Evolutionary conservation across 202 grass and related monocot species (phyloP).

Genomic region (Elaeis oleifera): DNA sequence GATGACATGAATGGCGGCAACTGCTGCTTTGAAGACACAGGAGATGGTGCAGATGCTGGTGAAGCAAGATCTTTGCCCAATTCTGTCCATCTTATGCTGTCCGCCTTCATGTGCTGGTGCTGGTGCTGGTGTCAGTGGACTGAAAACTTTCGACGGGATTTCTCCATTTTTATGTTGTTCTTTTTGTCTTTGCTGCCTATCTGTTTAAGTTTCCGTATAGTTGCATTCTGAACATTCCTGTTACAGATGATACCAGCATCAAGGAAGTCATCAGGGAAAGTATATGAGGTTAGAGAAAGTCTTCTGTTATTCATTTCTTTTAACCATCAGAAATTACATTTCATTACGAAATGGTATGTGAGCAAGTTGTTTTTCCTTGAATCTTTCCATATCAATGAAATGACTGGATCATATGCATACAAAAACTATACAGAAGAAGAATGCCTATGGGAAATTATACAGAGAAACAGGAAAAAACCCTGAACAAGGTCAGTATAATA

Average conservation of each 20-base stretch:
- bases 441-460: too few relatives aligned
- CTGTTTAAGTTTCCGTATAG: constrained; percentile 34
- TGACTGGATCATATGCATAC: too few relatives aligned
- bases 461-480: too few relatives aligned
- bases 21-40: neutral
- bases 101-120: neutral
- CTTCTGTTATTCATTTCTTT: too few relatives aligned
- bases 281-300: too few relatives aligned
- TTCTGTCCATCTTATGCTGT: neutral
- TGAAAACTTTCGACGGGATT: neutral
- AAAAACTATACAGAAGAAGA: too few relatives aligned
- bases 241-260: neutral
- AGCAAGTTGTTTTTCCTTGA: too few relatives aligned
- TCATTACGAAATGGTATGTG: too few relatives aligned
- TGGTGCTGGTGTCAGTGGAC: constrained; percentile 1
- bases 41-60: neutral
- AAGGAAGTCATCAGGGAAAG: too few relatives aligned
- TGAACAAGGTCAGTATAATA: too few relatives aligned
- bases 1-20: neutral
- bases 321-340: too few relatives aligned
- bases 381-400: too few relatives aligned
- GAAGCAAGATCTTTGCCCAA: neutral
- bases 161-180: neutral
- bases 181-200: constrained; percentile 20
- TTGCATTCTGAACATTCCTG: constrained; percentile 14